Evolutionary conservation across 177 flowering plant genomes (phyloP).

Genomic region (Vitis hybrid): DNA sequence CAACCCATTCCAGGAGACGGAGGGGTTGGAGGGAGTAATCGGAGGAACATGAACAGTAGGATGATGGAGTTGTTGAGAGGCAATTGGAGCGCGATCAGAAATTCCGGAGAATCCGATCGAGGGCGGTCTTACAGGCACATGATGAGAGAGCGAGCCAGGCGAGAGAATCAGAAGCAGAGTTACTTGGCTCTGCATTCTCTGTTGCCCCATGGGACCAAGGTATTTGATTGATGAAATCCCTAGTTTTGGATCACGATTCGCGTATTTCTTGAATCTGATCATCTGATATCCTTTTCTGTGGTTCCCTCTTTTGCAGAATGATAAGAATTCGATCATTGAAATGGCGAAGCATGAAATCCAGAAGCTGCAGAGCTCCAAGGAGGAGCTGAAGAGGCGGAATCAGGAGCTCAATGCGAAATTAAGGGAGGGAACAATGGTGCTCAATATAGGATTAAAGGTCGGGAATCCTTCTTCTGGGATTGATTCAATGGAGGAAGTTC

Average conservation of each 20-base stretch:
- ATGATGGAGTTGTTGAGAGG: constrained; percentile 38
- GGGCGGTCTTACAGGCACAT: constrained; percentile 35
- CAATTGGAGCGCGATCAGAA: not conserved
- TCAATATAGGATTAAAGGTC: constrained; percentile 22
- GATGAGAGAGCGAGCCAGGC: constrained; percentile 51
- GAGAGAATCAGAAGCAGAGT: constrained; percentile 39
- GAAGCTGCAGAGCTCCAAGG: constrained; percentile 23
- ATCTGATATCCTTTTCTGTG: not conserved
- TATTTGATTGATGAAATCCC: not conserved
- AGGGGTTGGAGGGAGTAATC: not conserved
- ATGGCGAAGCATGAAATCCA: constrained; percentile 22
- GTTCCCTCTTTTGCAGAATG: constrained; percentile 25
- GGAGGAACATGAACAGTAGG: constrained; percentile 37
- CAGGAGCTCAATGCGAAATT: constrained; percentile 20
- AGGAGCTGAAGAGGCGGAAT: constrained; percentile 28
- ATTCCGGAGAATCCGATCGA: constrained; percentile 11
- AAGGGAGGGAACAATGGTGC: not conserved
- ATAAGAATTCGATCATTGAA: constrained; percentile 40
- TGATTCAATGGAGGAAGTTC: constrained; percentile 37
- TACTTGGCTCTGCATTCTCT: constrained; percentile 38
- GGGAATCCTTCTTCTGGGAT: constrained; percentile 29
- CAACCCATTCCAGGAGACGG: constrained; percentile 6
- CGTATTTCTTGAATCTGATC: not conserved
- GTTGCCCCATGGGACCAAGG: constrained; percentile 53
- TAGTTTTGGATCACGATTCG: not conserved